Percentiles rank a stretch among this genome's conserved stretches.
Evolutionary conservation across 1,284 basidiomycete genomes (phyloP).

Genomic region (Tausonia pullulans): DNA sequence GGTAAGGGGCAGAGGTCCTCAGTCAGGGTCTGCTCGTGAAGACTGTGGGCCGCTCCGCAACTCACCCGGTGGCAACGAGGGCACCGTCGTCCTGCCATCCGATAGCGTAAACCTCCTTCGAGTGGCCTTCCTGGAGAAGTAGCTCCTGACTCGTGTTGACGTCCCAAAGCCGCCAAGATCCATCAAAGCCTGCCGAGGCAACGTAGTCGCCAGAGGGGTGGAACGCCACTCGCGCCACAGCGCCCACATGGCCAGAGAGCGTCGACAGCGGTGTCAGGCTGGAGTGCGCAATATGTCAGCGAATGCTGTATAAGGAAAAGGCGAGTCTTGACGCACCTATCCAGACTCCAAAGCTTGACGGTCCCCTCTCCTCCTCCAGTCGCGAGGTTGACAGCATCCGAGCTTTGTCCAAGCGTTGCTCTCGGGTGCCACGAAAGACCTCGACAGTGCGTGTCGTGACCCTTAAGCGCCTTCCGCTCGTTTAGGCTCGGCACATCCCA

Average conservation of each 20-base stretch:
- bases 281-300: slow-evolving; percentile 3
- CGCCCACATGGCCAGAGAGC: slow-evolving; percentile 76
- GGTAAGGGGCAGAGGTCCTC: too few species aligned
- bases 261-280: slow-evolving; percentile 70
- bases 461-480: slow-evolving; percentile 56
- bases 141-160: slow-evolving; percentile 65
- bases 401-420: slow-evolving; percentile 68
- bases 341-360: slow-evolving; percentile 80
- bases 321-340: slow-evolving; percentile 44
- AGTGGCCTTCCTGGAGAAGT: slow-evolving; percentile 89
- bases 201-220: slow-evolving; percentile 84
- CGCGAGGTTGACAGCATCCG: slow-evolving; percentile 66
- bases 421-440: slow-evolving; percentile 96
- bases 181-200: slow-evolving; percentile 92
- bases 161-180: slow-evolving; percentile 98
- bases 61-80: slow-evolving; percentile 79
- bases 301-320: not conserved
- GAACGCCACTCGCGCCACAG: slow-evolving; percentile 87
- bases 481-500: slow-evolving; percentile 91
- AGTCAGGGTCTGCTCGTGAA: too few species aligned
- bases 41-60: slow-evolving; percentile 10
- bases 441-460: slow-evolving; percentile 85
- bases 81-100: slow-evolving; percentile 95
- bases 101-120: slow-evolving; percentile 88
- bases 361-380: slow-evolving; percentile 81